phyloP scores from a whole-genome alignment of 2,329 filamentous ascomycete species.

The Hypoxylon sp. region DNA sequence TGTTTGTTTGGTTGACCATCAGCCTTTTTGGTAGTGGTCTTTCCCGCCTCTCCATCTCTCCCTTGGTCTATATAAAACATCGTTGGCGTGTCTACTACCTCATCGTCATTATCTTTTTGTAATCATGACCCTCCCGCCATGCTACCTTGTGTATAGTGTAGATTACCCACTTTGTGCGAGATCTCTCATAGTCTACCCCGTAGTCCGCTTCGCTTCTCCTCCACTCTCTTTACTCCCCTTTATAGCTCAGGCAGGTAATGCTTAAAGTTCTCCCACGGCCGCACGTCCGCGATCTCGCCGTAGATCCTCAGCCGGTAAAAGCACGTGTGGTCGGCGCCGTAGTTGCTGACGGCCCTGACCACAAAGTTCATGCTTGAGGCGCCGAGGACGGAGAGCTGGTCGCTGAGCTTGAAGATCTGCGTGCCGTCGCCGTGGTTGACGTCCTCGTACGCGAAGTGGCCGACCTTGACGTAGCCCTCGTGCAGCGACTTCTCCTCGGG shows the following conservation, averaged over 20 bases:
- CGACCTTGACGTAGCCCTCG: constrained; percentile 67
- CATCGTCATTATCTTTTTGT: background rate
- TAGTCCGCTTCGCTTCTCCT: background rate
- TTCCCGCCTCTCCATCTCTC: no score
- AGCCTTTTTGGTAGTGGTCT: no score
- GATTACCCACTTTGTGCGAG: background rate
- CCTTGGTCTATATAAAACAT: no score
- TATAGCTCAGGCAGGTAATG: no score
- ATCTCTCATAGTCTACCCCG: background rate
- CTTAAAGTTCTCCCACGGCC: constrained; percentile 4
- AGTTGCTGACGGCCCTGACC: constrained; percentile 68
- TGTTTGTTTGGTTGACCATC: no score
- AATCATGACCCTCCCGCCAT: no score
- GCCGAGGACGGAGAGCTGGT: constrained; percentile 61
- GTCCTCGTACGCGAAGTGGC: constrained; percentile 65
- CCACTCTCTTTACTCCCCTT: background rate
- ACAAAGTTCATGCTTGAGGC: constrained; percentile 65
- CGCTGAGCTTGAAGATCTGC: constrained; percentile 65
- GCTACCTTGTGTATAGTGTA: background rate
- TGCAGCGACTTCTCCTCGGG: constrained; percentile 47
- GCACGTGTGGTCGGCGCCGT: constrained; percentile 72
- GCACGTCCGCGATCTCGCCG: constrained; percentile 54
- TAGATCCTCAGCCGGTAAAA: constrained; percentile 73
- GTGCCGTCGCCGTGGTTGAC: constrained; percentile 57
- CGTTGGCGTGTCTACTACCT: no score